These are phyloP conservation scores for Coemansia brasiliensis DNA, from an alignment of 192 early-diverging fungal genomes.

Conservation along the genomic window DNA sequence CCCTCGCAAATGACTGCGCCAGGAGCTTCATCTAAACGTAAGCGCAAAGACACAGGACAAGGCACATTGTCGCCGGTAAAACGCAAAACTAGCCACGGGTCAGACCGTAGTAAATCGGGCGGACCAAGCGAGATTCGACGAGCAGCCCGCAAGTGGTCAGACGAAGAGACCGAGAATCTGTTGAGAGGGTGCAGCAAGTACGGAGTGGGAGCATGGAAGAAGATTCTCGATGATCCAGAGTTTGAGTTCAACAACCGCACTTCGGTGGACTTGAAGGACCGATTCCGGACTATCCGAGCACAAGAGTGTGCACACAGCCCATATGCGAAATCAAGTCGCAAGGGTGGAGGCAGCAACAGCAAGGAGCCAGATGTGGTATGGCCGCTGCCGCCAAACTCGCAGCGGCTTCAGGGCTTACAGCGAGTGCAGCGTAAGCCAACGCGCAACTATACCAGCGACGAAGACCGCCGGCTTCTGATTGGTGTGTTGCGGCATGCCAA, in stretches of 20 bases:
- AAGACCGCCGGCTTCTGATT: slow-evolving; percentile 45
- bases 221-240: slow-evolving; percentile 45
- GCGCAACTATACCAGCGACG: slow-evolving; percentile 52
- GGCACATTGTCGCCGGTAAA: slow-evolving; percentile 19
- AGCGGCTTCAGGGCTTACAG: slow-evolving; percentile 50
- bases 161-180: slow-evolving; percentile 47
- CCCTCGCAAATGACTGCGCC: neutral
- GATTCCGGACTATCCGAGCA: slow-evolving; percentile 53
- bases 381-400: slow-evolving; percentile 53
- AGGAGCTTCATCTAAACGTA: slow-evolving; percentile 28
- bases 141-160: slow-evolving; percentile 51
- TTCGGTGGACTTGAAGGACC: slow-evolving; percentile 54
- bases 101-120: slow-evolving; percentile 8
- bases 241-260: slow-evolving; percentile 54
- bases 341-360: slow-evolving; percentile 9
- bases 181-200: slow-evolving; percentile 47
- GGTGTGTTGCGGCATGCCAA: slow-evolving; percentile 50
- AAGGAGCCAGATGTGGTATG: slow-evolving; percentile 55
- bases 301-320: slow-evolving; percentile 53
- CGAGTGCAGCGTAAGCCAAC: slow-evolving; percentile 55
- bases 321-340: slow-evolving; percentile 18
- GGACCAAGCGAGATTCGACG: slow-evolving; percentile 25
- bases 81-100: slow-evolving; percentile 31
- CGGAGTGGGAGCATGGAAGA: slow-evolving; percentile 56
- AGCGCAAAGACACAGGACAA: slow-evolving; percentile 17